Evolutionary conservation across 768 basidiomycete species (phyloP), one percentile per base, ranked within the genome.

Genomic region (Mrakia blollopis): DNA sequence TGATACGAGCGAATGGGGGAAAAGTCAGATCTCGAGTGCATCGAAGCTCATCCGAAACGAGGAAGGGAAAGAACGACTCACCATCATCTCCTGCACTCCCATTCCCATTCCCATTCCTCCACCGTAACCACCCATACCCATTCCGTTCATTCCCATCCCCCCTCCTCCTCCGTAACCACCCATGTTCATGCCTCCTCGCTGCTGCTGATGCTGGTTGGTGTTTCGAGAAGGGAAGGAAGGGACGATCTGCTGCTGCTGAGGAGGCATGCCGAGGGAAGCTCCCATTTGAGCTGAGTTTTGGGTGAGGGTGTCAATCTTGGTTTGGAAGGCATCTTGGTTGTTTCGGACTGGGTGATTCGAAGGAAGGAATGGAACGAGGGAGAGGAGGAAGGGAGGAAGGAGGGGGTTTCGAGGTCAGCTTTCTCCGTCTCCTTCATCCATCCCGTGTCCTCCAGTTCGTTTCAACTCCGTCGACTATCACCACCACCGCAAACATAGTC

Each of bases 61-160:
- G 10, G 44, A 44, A 44, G 44, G 10, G 44, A 2, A 11, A 9
- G 10, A 44, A 44, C n/a, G 50, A 78, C 77, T 91, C 88, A 92
- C 90, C 89, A 94, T 90, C 87, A 94, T 90, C 82, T 93, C 93
- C 83, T 94, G 93, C 80, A 95, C 83, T 84, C 91, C 84, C 75
- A 95, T 83, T 84, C 91, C 84, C 75, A 70, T 80, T 60, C 78
- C 76, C 72, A 74, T 79, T 72, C 61, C 54, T 60, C 30, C 8
- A 5, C 52, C 72, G 44, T 70, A 60, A 72, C 78, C 65, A 37
- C 72, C 71, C 78, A 79, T 79, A 16, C 75, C 50, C 52, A 79
- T 71, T 35, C 60, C 70, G 78, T 92, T 79, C 57, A 91, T 90
- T 80, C 90, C 92, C 65, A 87, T 84, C 85, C 90, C 92, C 65